These are phyloP conservation scores for Gossypium lobatum DNA, from an alignment of 441 rosid species.

Conservation along the genomic window DNA sequence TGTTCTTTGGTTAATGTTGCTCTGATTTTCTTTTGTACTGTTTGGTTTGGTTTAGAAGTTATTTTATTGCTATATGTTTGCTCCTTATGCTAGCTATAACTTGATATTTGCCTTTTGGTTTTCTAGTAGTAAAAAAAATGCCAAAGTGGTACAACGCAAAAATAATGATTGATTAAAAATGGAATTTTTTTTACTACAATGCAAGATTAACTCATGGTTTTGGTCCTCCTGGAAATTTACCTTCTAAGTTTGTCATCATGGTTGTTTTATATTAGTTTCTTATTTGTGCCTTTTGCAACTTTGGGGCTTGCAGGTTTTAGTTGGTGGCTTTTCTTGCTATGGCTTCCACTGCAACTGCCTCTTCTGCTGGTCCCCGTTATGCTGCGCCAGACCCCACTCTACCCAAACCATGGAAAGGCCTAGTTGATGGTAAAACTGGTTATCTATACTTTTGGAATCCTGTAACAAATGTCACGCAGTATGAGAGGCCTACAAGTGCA, in stretches of 20 bases:
- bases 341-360: conserved; percentile 53
- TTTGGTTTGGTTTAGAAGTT: neutral
- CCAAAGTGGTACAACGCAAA: neutral
- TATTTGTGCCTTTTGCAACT: neutral
- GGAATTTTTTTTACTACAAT: neutral
- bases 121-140: neutral
- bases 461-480: conserved; percentile 64
- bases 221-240: neutral
- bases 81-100: neutral
- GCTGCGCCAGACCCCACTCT: conserved; percentile 73
- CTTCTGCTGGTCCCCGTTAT: conserved; percentile 47
- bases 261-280: neutral
- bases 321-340: conserved; percentile 20
- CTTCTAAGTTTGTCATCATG: neutral
- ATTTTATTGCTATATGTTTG: neutral
- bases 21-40: neutral
- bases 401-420: conserved; percentile 74
- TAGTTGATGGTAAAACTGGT: conserved; percentile 72
- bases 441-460: conserved; percentile 81
- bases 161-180: neutral
- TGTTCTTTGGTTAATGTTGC: neutral
- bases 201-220: neutral
- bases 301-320: neutral
- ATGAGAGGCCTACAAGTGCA: conserved; percentile 44
- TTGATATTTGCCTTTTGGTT: neutral